Percentiles rank a stretch among this genome's conserved stretches.
phyloP scores from a whole-genome alignment of 495 filamentous ascomycete species.

The Xylaria palmicola region DNA sequence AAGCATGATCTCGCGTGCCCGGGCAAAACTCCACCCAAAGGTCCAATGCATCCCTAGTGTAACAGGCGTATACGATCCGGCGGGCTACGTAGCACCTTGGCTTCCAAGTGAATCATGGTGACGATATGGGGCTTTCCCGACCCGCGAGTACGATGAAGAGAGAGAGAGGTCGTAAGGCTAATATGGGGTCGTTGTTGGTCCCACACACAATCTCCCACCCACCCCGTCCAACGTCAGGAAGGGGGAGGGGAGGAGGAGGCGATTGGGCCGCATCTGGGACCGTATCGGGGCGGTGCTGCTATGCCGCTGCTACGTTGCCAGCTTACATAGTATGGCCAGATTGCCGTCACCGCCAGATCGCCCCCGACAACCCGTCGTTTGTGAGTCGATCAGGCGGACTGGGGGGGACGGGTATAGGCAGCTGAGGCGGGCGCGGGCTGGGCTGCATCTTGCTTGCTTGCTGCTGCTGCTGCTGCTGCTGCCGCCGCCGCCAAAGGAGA shows the following conservation, averaged over 20 bases:
- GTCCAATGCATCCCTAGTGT: background rate
- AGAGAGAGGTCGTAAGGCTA: background rate
- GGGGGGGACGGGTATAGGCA: background rate
- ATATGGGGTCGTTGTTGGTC: background rate
- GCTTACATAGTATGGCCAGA: constrained; percentile 6
- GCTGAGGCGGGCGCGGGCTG: constrained; percentile 9
- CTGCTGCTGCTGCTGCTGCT: too few relatives aligned
- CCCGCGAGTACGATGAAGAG: background rate
- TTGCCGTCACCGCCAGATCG: constrained; percentile 20
- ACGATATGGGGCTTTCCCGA: background rate
- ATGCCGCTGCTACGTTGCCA: constrained; percentile 12
- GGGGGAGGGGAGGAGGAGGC: too few relatives aligned
- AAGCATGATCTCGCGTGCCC: background rate
- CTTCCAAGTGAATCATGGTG: constrained; percentile 6
- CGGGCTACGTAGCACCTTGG: background rate
- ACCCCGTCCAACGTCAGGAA: background rate
- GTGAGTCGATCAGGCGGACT: constrained; percentile 2
- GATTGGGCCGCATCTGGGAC: constrained; percentile 10
- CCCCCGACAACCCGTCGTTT: constrained; percentile 9
- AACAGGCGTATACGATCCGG: background rate
- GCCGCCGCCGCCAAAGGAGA: constrained; percentile 7
- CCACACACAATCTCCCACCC: background rate
- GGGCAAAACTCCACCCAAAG: background rate
- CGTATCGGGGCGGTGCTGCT: constrained; percentile 16
- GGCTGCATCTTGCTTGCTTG: too few relatives aligned